Evolutionary conservation across 2,329 filamentous ascomycete genomes (phyloP), one percentile per base, ranked within the genome.

Genomic region (Fusarium temperatum): DNA sequence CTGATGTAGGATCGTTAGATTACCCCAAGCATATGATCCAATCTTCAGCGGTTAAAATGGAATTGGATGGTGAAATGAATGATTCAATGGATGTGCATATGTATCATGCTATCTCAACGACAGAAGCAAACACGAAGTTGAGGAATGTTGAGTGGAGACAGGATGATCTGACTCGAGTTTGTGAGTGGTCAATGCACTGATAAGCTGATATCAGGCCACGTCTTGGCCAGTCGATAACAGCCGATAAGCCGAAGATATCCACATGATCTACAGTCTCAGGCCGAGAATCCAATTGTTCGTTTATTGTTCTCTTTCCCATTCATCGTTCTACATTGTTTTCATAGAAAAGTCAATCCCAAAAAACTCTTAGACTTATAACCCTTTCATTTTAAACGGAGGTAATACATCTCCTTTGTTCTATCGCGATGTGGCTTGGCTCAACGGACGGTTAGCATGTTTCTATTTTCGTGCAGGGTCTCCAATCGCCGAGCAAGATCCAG

Each of bases 21-120:
- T 30, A 5, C 0, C 1, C 20, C n/a, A 28, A 17, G 35, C 24
- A 28, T 55, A 41, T 41, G 51, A 14, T 18, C 1, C 2, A 8
- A 28, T 18, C 2, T 9, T n/a, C 14, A n/a, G 20, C 24, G 24
- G 35, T 13, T 5, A 22, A n/a, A 22, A 39, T 1, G 15, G 5
- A 8, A 39, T 39, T 39, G 2, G 7, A 5, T 3, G 2, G 8
- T n/a, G 2, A 9, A 39, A 13, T 39, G n/a, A 38, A 9, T 28
- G 9, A 35, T 35, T 38, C 18, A 38, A 17, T 2, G 20, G 36
- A 39, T 28, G 20, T 30, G 51, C 24, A 41, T 26, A 35, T 53
- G 63, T 47, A 61, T 61, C 64, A 67, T 59, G 62, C 35, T 53
- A 53, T 68, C 45, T 53, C n/a, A 45, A 20, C 17, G 6, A 24